Evolutionary conservation across 2,329 filamentous ascomycete genomes (phyloP), one percentile per base, ranked within the genome.

Genomic region (Colletotrichum agaves): DNA sequence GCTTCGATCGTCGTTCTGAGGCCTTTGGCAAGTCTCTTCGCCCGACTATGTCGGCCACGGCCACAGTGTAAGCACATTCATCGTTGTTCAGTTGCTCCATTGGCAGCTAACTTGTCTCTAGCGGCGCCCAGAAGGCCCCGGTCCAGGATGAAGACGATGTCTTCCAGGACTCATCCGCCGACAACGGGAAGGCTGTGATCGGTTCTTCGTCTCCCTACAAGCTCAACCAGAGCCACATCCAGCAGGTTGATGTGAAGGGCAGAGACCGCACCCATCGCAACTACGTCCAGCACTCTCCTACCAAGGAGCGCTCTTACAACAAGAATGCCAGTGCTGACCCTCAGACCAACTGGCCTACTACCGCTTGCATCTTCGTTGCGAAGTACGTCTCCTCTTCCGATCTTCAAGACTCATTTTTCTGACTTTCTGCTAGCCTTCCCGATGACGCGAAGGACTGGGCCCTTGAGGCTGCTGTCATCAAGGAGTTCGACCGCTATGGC

Each of bases 281-380:
- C 21, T 63, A 65, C 23, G 53, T 53, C 8, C 46, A 47, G 37
- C 53, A 46, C 12, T 64, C 65, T 55, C 65, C 65, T 39, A 58
- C 17, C 44, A 67, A 67, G 64, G 53, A 13, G 19, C 46, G 44
- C n/a, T 33, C 61, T 23, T 33, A 41, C 55, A 44, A 47, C 17
- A 59, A 58, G n/a, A 15, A 39, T 19, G 37, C 37, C 31, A 35
- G 56, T 13, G n/a, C 55, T 3, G 84, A 88, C 71, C 83, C 85
- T 3, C 87, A 89, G 72, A 77, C 77, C 0, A 77, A 83, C 39
- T 87, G 86, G 60, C 83, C 86, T 0, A 81, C 87, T 0, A 83
- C 82, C 7, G 85, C 85, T 43, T 90, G 88, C 72, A 82, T 90
- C 39, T 91, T 91, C 72, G 87, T 90, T 41, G 89, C 88, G 35